phyloP scores from a whole-genome alignment of 1,284 basidiomycete species.

The Pseudozyma flocculosa region DNA sequence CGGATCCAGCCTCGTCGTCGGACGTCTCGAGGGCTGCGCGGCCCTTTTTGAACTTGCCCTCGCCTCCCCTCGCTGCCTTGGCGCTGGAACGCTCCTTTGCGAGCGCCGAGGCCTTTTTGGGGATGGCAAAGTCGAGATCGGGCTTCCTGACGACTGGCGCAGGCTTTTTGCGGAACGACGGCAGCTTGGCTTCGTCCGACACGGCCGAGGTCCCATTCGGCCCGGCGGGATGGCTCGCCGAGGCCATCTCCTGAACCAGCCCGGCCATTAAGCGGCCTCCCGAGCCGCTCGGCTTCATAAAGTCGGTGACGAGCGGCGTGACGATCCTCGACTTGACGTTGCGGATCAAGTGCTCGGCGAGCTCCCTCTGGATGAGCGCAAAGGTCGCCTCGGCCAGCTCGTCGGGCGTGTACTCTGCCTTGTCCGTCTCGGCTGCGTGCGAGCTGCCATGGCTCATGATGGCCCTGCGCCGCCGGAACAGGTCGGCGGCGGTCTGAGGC shows the following conservation, averaged over 20 bases:
- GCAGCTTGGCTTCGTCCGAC: slow-evolving; percentile 17
- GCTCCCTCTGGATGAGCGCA: slow-evolving; percentile 67
- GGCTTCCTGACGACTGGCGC: slow-evolving; percentile 7
- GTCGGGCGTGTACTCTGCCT: slow-evolving; percentile 64
- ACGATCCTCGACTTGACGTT: slow-evolving; percentile 72
- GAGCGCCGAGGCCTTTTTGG: background rate
- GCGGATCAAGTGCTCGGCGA: slow-evolving; percentile 66
- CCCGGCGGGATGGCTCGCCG: background rate
- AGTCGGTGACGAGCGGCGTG: slow-evolving; percentile 64
- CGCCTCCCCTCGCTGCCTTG: slow-evolving; percentile 2
- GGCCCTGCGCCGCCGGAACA: background rate
- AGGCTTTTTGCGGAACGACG: slow-evolving; percentile 33
- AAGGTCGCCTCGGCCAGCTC: slow-evolving; percentile 69
- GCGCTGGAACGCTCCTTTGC: background rate
- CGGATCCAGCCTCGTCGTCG: slow-evolving; percentile 10
- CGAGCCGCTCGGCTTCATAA: slow-evolving; percentile 63
- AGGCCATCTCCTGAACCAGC: slow-evolving; percentile 11
- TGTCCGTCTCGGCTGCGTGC: slow-evolving; percentile 34
- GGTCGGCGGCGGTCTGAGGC: background rate
- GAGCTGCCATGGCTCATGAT: background rate
- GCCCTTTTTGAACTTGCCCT: slow-evolving; percentile 5
- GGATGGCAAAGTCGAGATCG: background rate
- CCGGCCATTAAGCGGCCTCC: slow-evolving; percentile 34
- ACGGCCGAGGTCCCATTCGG: slow-evolving; percentile 1
- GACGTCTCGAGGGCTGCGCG: slow-evolving; percentile 3